Evolutionary conservation across 495 filamentous ascomycete genomes (phyloP).

Genomic region (Gamarada debralockiae): DNA sequence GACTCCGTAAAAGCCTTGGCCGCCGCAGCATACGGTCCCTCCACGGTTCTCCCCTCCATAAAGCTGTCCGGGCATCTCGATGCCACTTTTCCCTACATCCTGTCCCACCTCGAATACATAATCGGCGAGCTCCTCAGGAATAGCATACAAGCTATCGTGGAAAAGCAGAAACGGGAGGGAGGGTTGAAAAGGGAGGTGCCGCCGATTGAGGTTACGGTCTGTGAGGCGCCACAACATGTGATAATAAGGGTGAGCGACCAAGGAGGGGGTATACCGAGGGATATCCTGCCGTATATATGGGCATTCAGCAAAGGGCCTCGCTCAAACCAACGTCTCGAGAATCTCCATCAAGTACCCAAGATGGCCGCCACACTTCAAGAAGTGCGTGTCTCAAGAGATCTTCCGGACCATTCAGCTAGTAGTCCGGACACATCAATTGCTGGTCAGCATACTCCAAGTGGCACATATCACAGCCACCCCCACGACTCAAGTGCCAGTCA

Average conservation of each 20-base stretch:
- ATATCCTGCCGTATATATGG: slow-evolving; percentile 88
- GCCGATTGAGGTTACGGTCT: slow-evolving; percentile 90
- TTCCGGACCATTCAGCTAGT: slow-evolving; percentile 1
- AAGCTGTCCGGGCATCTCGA: slow-evolving; percentile 80
- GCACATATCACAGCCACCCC: not conserved
- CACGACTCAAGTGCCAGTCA: slow-evolving; percentile 26
- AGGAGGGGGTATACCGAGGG: slow-evolving; percentile 84
- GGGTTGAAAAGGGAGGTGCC: slow-evolving; percentile 44
- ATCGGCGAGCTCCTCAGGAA: slow-evolving; percentile 94
- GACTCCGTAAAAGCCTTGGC: slow-evolving; percentile 66
- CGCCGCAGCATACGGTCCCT: slow-evolving; percentile 63
- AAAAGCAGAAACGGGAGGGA: slow-evolving; percentile 44
- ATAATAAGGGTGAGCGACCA: slow-evolving; percentile 95
- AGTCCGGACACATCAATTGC: not conserved
- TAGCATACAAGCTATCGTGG: slow-evolving; percentile 86
- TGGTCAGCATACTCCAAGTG: not conserved
- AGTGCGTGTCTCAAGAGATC: slow-evolving; percentile 35
- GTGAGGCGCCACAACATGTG: slow-evolving; percentile 91
- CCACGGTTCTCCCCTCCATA: slow-evolving; percentile 71
- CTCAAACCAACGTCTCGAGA: slow-evolving; percentile 66
- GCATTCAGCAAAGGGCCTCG: slow-evolving; percentile 90
- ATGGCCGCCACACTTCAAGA: slow-evolving; percentile 97
- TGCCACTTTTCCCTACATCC: slow-evolving; percentile 93
- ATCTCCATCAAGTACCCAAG: slow-evolving; percentile 81
- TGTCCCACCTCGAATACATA: slow-evolving; percentile 95